These are phyloP conservation scores for Ziziphus jujuba DNA, from an alignment of 306 rosid species.

Conservation along the genomic window DNA sequence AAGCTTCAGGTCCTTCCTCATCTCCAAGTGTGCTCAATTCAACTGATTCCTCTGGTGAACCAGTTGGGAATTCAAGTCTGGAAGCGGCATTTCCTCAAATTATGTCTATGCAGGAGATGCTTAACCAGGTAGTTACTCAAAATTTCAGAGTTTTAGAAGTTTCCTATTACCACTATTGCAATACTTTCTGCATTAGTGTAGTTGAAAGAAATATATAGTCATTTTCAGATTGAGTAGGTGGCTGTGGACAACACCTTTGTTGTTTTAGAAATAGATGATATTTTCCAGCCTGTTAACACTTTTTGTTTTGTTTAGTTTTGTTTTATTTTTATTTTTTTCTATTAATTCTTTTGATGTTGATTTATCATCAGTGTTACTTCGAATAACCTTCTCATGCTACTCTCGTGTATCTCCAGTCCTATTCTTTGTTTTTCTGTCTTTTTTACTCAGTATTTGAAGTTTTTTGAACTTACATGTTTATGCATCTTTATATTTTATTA, in stretches of 20 bases:
- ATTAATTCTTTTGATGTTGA: too few relatives aligned
- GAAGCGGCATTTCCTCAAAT: constrained; percentile 66
- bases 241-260: too few relatives aligned
- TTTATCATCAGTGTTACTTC: too few relatives aligned
- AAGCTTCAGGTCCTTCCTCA: constrained; percentile 55
- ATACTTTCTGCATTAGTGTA: not conserved
- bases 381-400: too few relatives aligned
- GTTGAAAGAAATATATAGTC: not conserved
- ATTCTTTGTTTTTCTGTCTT: not conserved
- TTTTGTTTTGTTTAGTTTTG: too few relatives aligned
- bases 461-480: not conserved
- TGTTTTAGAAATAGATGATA: too few relatives aligned
- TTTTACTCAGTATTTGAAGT: not conserved
- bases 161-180: not conserved
- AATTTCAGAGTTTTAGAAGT: not conserved
- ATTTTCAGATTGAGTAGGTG: constrained; percentile 3
- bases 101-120: constrained; percentile 69
- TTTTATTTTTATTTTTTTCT: too few relatives aligned
- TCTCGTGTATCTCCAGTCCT: not conserved
- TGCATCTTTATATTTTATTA: not conserved
- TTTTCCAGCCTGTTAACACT: too few relatives aligned
- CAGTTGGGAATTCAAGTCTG: constrained; percentile 50
- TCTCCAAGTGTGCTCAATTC: constrained; percentile 55
- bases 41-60: constrained; percentile 56
- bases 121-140: constrained; percentile 69